Evolutionary conservation across 2,329 filamentous ascomycete genomes (phyloP).

Genomic region (Tolypocladium guangdongense): DNA sequence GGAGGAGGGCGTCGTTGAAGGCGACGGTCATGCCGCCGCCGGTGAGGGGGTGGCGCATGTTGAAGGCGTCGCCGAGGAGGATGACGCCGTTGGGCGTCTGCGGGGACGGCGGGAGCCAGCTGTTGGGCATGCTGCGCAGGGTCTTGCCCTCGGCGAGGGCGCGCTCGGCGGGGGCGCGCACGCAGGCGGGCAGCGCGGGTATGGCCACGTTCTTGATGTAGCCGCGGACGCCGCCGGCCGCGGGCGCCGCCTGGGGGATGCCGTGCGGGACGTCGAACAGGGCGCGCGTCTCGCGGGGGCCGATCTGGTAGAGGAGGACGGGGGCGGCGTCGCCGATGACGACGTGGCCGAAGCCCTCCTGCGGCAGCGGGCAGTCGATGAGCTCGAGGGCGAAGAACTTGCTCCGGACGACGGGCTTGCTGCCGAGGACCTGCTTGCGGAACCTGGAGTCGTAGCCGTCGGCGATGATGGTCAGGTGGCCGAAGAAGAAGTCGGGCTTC

Average conservation of each 20-base stretch:
- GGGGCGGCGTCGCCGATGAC: conserved; percentile 67
- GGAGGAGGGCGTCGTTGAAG: conserved; percentile 78
- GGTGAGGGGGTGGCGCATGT: conserved; percentile 98
- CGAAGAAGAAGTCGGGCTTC: conserved; percentile 70
- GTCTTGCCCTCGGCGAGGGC: conserved; percentile 72
- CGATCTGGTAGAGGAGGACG: conserved; percentile 92
- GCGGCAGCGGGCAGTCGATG: conserved; percentile 72
- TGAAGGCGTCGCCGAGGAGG: conserved; percentile 86
- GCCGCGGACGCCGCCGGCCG: conserved; percentile 71
- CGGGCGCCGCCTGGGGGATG: conserved; percentile 59
- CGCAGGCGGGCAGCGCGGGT: conserved; percentile 59
- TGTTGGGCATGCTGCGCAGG: conserved; percentile 84
- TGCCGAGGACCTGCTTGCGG: conserved; percentile 63
- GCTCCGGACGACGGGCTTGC: conserved; percentile 59
- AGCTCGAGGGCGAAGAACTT: conserved; percentile 94
- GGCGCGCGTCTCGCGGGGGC: conserved; percentile 82
- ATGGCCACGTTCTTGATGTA: conserved; percentile 75
- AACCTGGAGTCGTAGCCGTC: conserved; percentile 93
- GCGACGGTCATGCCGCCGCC: conserved; percentile 98
- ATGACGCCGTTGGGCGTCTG: conserved; percentile 55
- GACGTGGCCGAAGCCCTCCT: conserved; percentile 72
- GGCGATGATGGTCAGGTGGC: conserved; percentile 73
- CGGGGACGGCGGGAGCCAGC: conserved; percentile 68
- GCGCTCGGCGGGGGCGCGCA: conserved; percentile 62
- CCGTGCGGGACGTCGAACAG: conserved; percentile 79